Conservation (phyloP, 495 filamentous ascomycete genomes). For the Xanthoparmelia taractica region DNA sequence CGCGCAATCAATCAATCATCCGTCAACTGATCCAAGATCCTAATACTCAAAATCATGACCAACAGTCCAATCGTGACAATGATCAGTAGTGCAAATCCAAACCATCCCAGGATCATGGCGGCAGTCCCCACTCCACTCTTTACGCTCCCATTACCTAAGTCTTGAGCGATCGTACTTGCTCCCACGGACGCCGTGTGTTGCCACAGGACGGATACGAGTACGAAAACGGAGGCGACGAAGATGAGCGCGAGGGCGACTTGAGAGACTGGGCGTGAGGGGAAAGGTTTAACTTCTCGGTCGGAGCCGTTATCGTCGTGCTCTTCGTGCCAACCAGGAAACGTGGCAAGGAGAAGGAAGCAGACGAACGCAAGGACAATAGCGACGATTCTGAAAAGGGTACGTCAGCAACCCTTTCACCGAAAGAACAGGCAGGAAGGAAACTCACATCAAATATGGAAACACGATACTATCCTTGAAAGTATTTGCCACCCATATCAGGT, state of each 20-base stretch:
- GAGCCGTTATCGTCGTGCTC: constrained; percentile 49
- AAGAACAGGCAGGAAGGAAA: background rate
- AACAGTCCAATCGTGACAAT: constrained; percentile 89
- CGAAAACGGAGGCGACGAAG: constrained; percentile 59
- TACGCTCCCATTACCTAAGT: constrained; percentile 90
- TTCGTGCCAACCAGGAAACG: constrained; percentile 67
- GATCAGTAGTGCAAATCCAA: constrained; percentile 84
- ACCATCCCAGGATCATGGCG: constrained; percentile 96
- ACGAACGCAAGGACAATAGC: constrained; percentile 64
- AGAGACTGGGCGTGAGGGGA: constrained; percentile 60
- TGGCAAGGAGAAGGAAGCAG: constrained; percentile 61
- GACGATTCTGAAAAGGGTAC: constrained; percentile 46
- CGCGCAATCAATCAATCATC: constrained; percentile 33
- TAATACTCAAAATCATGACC: constrained; percentile 91
- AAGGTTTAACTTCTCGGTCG: constrained; percentile 56
- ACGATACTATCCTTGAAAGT: constrained; percentile 68
- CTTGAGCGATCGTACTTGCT: constrained; percentile 84
- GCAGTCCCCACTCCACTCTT: constrained; percentile 79
- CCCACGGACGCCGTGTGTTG: constrained; percentile 91
- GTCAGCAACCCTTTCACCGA: background rate
- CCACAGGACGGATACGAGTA: constrained; percentile 63
- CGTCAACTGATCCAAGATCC: constrained; percentile 52
- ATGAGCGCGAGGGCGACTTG: constrained; percentile 60
- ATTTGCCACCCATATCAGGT: constrained; percentile 62
- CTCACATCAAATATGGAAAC: constrained; percentile 58